Conservation (phyloP, 805 yeast species). For the Pichia eremophila region DNA sequence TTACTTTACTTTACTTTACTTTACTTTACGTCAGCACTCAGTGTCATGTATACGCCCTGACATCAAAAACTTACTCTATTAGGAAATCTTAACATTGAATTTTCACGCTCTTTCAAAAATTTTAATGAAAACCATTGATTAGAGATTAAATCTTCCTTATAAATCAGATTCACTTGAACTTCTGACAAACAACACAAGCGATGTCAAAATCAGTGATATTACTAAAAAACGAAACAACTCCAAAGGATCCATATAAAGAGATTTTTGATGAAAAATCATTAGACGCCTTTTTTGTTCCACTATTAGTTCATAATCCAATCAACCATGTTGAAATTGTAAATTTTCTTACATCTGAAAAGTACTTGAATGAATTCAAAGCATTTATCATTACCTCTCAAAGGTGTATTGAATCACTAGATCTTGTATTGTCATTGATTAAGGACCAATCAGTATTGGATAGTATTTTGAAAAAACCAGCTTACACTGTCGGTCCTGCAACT, state of each 20-base stretch:
- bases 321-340: conserved; percentile 36
- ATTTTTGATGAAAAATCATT: conserved; percentile 29
- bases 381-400: conserved; percentile 83
- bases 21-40: too few species aligned
- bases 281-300: conserved; percentile 55
- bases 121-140: too few species aligned
- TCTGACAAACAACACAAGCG: neutral
- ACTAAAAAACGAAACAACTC: conserved; percentile 63
- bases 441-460: conserved; percentile 6
- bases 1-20: too few species aligned
- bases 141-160: too few species aligned
- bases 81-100: too few species aligned
- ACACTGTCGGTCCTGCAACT: conserved; percentile 92
- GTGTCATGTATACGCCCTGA: too few species aligned
- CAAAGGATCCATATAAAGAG: conserved; percentile 56
- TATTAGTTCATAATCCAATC: conserved; percentile 55
- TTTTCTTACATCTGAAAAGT: conserved; percentile 35
- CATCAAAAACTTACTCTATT: too few species aligned
- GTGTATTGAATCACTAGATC: conserved; percentile 72
- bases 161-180: too few species aligned
- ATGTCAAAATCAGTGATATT: conserved; percentile 33
- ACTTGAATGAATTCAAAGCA: conserved; percentile 33
- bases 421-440: conserved; percentile 28
- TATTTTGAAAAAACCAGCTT: conserved; percentile 44
- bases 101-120: too few species aligned